A percentile compares a stretch with the other conserved stretches of the same genome.
These are phyloP conservation scores for Trichoderma pleuroti DNA, from an alignment of 2,329 filamentous ascomycete species.

Conservation along the genomic window DNA sequence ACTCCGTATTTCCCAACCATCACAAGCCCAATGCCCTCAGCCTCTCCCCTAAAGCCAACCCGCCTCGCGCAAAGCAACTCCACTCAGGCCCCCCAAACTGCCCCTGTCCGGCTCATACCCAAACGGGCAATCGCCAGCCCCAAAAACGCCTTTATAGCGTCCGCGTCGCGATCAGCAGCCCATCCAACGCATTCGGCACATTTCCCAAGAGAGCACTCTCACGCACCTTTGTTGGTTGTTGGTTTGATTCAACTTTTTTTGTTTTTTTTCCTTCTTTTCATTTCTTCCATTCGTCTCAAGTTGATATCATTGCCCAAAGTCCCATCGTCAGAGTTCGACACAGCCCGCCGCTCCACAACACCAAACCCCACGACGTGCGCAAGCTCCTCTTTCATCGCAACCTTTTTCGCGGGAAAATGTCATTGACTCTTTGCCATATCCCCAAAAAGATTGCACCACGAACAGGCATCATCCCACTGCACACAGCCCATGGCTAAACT, in stretches of 20 bases:
- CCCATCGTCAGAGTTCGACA: neutral
- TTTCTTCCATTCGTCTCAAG: neutral
- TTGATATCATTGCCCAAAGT: slow-evolving; percentile 1
- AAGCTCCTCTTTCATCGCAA: neutral
- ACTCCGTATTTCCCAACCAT: neutral
- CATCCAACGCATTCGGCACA: neutral
- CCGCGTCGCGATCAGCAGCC: slow-evolving; percentile 7
- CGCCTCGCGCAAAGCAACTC: neutral
- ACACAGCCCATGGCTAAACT: slow-evolving; percentile 1
- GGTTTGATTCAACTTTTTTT: neutral
- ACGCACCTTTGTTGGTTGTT: neutral
- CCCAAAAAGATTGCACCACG: neutral
- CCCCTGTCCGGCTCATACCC: slow-evolving; percentile 8
- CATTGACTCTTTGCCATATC: neutral
- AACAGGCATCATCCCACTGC: slow-evolving; percentile 2
- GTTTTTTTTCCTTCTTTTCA: no score
- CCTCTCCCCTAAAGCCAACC: neutral
- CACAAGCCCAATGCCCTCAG: neutral
- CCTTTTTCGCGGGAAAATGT: neutral
- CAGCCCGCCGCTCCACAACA: slow-evolving; percentile 10
- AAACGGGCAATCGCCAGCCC: neutral
- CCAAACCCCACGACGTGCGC: neutral
- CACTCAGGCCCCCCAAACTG: neutral
- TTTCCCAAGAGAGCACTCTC: neutral
- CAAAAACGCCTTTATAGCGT: neutral